Evolutionary conservation across 805 yeast genomes (phyloP).

Genomic region (Ogataea degrootiae): DNA sequence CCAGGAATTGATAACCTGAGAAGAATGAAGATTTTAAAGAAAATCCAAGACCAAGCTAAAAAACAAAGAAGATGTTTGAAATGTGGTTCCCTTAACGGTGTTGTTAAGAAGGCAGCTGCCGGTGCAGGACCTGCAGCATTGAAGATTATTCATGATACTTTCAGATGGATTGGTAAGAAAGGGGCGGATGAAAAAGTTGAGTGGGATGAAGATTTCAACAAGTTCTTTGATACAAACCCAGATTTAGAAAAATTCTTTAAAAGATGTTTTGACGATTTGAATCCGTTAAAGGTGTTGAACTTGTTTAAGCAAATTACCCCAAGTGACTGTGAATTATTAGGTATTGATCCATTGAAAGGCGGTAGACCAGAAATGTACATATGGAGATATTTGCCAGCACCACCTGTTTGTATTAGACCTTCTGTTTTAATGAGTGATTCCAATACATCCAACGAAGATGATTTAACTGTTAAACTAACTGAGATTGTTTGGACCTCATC

Average conservation of each 20-base stretch:
- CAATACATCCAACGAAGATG: conserved; percentile 93
- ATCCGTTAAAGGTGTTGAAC: conserved; percentile 84
- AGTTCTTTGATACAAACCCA: conserved; percentile 69
- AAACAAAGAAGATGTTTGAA: conserved; percentile 87
- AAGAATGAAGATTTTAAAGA: conserved; percentile 83
- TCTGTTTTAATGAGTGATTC: conserved; percentile 90
- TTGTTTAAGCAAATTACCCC: conserved; percentile 83
- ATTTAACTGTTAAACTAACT: conserved; percentile 88
- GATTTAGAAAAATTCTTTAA: conserved; percentile 85
- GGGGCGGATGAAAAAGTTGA: conserved; percentile 74
- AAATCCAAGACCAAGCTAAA: conserved; percentile 85
- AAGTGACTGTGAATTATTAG: conserved; percentile 86
- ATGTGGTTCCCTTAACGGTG: conserved; percentile 91
- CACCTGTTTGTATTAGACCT: conserved; percentile 98
- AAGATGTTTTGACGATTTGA: conserved; percentile 87
- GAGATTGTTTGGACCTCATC: conserved; percentile 98
- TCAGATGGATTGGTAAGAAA: conserved; percentile 92
- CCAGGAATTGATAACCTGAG: conserved; percentile 88
- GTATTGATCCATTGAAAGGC: conserved; percentile 79
- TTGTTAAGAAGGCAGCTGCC: conserved; percentile 91
- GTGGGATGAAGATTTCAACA: conserved; percentile 85
- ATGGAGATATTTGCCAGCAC: conserved; percentile 97
- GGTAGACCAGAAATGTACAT: conserved; percentile 96
- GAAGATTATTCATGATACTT: conserved; percentile 92
- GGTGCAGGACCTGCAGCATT: conserved; percentile 92